phyloP scores from a whole-genome alignment of 208 protist species.

The Leishmania lainsoni region DNA sequence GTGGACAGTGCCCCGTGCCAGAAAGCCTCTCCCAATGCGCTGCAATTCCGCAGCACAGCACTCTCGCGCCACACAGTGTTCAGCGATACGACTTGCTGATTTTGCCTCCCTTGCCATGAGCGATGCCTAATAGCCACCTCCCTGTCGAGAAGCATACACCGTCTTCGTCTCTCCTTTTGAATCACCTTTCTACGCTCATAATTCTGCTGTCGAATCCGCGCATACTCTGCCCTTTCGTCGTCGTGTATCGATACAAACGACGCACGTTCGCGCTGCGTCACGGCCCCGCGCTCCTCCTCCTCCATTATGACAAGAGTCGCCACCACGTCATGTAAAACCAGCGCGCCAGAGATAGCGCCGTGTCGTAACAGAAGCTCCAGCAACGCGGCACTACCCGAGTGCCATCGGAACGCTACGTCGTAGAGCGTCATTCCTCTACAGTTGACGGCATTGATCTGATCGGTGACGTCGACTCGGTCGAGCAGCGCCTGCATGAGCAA shows the following conservation, averaged over 20 bases:
- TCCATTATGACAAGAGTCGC: constrained; percentile 16
- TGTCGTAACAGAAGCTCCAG: constrained; percentile 41
- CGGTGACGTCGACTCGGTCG: constrained; percentile 8
- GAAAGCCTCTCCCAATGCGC: constrained; percentile 28
- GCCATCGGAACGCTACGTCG: constrained; percentile 40
- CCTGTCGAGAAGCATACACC: neutral
- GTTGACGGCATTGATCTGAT: constrained; percentile 40
- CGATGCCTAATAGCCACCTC: neutral
- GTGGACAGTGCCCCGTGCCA: neutral
- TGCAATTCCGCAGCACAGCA: constrained; percentile 17
- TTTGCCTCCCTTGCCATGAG: constrained; percentile 1
- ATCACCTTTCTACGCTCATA: constrained; percentile 15
- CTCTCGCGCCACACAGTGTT: constrained; percentile 3
- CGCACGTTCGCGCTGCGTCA: neutral
- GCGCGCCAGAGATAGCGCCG: constrained; percentile 29
- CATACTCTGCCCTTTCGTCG: neutral
- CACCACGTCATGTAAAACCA: constrained; percentile 21
- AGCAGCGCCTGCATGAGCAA: constrained; percentile 52
- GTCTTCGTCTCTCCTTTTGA: constrained; percentile 20
- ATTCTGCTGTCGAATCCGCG: neutral
- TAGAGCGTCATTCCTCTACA: constrained; percentile 38
- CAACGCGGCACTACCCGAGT: constrained; percentile 21
- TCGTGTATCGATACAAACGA: neutral
- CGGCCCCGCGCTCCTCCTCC: constrained; percentile 9
- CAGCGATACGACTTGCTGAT: neutral